Evolutionary conservation across 2,329 filamentous ascomycete species (phyloP), one percentile per base, ranked within the genome.

Genomic region (Microcyclosporella mali): DNA sequence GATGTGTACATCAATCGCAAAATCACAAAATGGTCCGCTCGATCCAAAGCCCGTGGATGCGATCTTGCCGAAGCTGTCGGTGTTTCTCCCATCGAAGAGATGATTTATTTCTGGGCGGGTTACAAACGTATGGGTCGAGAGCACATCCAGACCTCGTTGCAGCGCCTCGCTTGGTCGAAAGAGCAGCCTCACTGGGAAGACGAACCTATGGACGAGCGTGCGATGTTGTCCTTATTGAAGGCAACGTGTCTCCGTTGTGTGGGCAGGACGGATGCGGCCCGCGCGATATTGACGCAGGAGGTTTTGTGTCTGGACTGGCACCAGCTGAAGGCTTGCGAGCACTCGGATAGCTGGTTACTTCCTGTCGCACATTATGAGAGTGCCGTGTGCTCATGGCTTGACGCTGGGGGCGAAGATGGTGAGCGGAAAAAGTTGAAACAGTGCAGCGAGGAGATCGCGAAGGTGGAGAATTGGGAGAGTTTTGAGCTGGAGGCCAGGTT

Each of bases 71-170:
- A 97, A 55, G 88, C 85, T 0, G 73, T 94, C 7, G 88, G 88
- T 0, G 74, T 86, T 2, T 85, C 82, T 46, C 92, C 92, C 0
- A 71, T 87, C 1, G 79, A 88, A 57, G 92, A 97, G 69, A 94
- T 97, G 84, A 82, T 85, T 10, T 94, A 90, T 63, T 80, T 97
- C 56, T 97, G 89, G 89, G 89, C 87, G 58, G 90, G 89, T 0
- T 81, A 79, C 55, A 90, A 86, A 65, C 80, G 88, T 41, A 94
- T 95, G 86, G 71, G 76, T 2, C 56, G 67, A 1, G 67, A 68
- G 0, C 77, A 90, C 46, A 70, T 95, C 11, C 70, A 83, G 36
- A 67, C 71, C 32, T 85, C 81, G 0, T 62, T 87, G 29, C 66
- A 62, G 1, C 74, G 75, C n/a, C 66, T 95, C 9, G 69, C 71